phyloP scores from a whole-genome alignment of 192 early-diverging fungal species.

The Linnemannia zychae region DNA sequence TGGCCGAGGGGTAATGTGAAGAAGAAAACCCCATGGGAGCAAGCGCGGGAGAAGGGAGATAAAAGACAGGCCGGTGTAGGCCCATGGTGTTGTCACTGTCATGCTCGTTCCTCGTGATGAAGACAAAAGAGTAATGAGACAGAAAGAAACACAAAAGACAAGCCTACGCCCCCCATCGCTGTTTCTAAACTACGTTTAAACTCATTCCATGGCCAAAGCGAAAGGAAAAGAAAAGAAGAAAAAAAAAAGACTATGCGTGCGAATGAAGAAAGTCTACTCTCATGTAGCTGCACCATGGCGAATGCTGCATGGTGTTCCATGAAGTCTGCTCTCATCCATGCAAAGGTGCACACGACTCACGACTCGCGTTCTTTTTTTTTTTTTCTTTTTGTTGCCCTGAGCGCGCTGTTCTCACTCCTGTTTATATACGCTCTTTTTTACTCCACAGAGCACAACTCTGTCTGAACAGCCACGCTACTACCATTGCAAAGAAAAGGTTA shows the following conservation, averaged over 20 bases:
- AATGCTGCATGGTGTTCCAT: not conserved
- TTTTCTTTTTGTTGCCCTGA: not conserved
- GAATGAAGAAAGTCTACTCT: not conserved
- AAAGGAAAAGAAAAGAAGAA: not conserved
- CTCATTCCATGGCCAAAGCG: not conserved
- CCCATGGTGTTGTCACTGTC: too few relatives aligned
- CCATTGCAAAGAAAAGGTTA: not conserved
- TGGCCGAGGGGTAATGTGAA: not conserved
- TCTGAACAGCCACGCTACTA: not conserved
- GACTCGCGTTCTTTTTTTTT: not conserved
- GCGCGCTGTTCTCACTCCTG: not conserved
- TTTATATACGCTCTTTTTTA: not conserved
- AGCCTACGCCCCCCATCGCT: not conserved
- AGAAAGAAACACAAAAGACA: not conserved
- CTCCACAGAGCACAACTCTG: too few relatives aligned
- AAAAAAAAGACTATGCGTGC: too few relatives aligned
- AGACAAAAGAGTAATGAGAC: too few relatives aligned
- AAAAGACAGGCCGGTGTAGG: too few relatives aligned
- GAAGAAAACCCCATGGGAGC: not conserved
- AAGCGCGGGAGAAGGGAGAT: constrained; percentile 1
- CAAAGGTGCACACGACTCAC: not conserved
- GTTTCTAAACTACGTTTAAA: not conserved
- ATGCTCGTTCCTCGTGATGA: too few relatives aligned
- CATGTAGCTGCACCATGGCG: not conserved
- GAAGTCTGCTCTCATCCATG: not conserved